These are phyloP conservation scores for Pseudocercospora eumusae DNA, from an alignment of 2,329 filamentous ascomycete species.

Conservation along the genomic window DNA sequence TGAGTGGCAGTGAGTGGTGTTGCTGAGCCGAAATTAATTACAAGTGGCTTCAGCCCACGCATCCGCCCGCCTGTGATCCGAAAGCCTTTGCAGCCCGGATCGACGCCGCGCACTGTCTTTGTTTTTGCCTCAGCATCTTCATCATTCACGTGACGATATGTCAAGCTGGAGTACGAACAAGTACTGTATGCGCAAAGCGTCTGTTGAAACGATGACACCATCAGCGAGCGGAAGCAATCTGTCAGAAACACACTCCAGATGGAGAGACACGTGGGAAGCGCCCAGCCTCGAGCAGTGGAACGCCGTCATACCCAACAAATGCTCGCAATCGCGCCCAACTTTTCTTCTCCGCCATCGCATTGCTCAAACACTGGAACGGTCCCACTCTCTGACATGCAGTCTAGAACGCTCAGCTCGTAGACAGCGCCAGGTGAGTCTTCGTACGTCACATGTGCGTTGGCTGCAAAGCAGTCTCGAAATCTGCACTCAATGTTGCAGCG, in stretches of 20 bases:
- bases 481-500: conserved; percentile 6
- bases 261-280: conserved; percentile 6
- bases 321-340: neutral
- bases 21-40: conserved; percentile 19
- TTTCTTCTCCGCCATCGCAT: neutral
- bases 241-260: neutral
- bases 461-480: conserved; percentile 4
- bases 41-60: conserved; percentile 4
- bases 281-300: neutral
- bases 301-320: conserved; percentile 5
- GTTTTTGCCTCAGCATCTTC: conserved; percentile 2
- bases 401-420: neutral
- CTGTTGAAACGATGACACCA: neutral
- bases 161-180: too few relatives aligned
- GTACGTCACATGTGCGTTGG: neutral
- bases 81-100: conserved; percentile 17
- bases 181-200: neutral
- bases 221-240: conserved; percentile 1
- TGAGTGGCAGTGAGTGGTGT: conserved; percentile 10
- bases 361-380: neutral
- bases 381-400: neutral
- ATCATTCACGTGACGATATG: too few relatives aligned
- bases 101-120: neutral
- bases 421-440: neutral
- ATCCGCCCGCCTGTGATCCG: neutral